Percentiles rank a stretch among this genome's conserved stretches.
Conservation (phyloP, 257 asterid genomes). For the Leptodermis oblonga region DNA sequence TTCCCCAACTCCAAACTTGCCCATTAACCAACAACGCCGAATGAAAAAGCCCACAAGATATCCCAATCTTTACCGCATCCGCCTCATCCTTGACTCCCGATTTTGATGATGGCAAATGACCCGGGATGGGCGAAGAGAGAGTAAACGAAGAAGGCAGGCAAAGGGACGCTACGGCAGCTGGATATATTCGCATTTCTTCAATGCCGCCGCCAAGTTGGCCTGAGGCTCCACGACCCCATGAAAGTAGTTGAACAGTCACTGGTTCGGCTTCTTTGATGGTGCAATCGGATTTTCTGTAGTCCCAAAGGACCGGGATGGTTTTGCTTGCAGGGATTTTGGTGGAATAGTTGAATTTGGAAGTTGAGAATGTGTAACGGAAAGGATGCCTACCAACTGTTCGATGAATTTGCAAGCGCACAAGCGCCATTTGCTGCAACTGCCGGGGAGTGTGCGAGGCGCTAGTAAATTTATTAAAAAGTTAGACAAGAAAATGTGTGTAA, state of each 20-base stretch:
- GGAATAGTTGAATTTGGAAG: background rate
- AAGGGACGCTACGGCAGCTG: slow-evolving; percentile 59
- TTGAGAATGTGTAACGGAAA: background rate
- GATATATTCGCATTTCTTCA: slow-evolving; percentile 76
- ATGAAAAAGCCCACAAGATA: slow-evolving; percentile 89
- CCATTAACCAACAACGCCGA: slow-evolving; percentile 79
- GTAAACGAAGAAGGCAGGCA: slow-evolving; percentile 47
- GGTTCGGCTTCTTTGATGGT: slow-evolving; percentile 28
- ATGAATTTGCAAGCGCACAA: background rate
- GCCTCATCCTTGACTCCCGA: slow-evolving; percentile 3
- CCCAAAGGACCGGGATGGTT: slow-evolving; percentile 47
- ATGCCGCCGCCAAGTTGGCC: slow-evolving; percentile 93
- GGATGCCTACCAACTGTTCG: slow-evolving; percentile 5
- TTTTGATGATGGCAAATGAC: slow-evolving; percentile 37
- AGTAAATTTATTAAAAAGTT: too few relatives aligned
- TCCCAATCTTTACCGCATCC: slow-evolving; percentile 47
- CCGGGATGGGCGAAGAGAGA: slow-evolving; percentile 56
- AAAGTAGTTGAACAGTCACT: slow-evolving; percentile 50
- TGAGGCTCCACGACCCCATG: slow-evolving; percentile 99
- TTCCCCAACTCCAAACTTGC: slow-evolving; percentile 83
- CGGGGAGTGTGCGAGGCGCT: too few relatives aligned
- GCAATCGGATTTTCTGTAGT: slow-evolving; percentile 27
- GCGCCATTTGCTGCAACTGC: background rate
- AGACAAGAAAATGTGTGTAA: too few relatives aligned
- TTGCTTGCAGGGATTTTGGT: background rate